Evolutionary conservation across 1,284 basidiomycete species (phyloP).

Genomic region (Mycena sp.): DNA sequence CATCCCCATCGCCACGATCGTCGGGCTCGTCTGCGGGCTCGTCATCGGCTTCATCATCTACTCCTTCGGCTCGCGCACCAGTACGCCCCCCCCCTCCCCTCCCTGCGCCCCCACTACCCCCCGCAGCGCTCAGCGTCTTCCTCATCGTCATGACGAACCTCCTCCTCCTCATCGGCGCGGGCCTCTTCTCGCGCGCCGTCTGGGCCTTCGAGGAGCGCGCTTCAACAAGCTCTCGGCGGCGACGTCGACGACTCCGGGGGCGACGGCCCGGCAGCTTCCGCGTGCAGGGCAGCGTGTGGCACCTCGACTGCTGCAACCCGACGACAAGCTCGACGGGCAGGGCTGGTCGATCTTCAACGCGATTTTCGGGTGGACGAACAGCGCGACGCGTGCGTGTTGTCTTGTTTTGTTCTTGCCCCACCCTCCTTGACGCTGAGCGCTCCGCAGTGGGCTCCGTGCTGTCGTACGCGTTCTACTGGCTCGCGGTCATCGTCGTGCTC

Average conservation of each 20-base stretch:
- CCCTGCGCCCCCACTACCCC: too few species aligned
- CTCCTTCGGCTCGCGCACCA: slow-evolving; percentile 76
- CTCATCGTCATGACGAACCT: slow-evolving; percentile 85
- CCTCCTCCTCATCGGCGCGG: slow-evolving; percentile 90
- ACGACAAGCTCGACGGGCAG: slow-evolving; percentile 60
- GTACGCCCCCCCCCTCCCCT: too few species aligned
- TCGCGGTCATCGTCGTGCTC: slow-evolving; percentile 71
- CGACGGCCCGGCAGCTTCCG: slow-evolving; percentile 82
- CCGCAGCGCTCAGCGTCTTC: not conserved
- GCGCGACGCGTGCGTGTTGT: slow-evolving; percentile 58
- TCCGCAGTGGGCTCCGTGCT: slow-evolving; percentile 71
- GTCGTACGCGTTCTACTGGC: slow-evolving; percentile 84
- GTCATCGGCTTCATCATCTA: slow-evolving; percentile 78
- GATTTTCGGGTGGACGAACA: slow-evolving; percentile 83
- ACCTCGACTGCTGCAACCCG: slow-evolving; percentile 78
- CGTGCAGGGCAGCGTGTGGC: slow-evolving; percentile 87
- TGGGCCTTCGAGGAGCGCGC: slow-evolving; percentile 75
- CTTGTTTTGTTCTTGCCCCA: not conserved
- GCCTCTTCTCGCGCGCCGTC: slow-evolving; percentile 82
- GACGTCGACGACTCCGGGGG: slow-evolving; percentile 83
- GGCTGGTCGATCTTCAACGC: slow-evolving; percentile 83
- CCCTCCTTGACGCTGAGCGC: not conserved
- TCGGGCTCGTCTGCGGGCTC: slow-evolving; percentile 82
- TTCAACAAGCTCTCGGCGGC: slow-evolving; percentile 79
- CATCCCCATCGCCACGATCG: slow-evolving; percentile 90